Evolutionary conservation across 257 asterid species (phyloP), one percentile per base, ranked within the genome.

Genomic region (Plantago major): DNA sequence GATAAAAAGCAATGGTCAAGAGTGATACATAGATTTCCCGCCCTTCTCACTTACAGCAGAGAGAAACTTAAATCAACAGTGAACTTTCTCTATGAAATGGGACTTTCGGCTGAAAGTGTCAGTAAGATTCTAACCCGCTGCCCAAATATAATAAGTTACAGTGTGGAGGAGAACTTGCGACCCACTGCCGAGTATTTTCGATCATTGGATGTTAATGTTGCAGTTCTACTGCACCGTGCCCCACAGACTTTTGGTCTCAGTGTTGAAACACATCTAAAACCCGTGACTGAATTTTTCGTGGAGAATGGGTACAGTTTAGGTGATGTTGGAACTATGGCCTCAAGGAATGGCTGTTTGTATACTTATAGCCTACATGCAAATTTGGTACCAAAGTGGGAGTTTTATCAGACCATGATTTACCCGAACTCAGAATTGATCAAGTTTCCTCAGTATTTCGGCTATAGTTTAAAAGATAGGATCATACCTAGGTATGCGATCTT

Each of bases 171-270:
- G 55, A 89, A 92, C 71, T 77, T 92, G 62, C 73, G 97, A 17
- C 95, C 96, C 42, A 77, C 91, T 46, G 96, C 88, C 59, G 88
- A 80, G 10, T 92, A 92, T 52, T 92, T 92, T 47, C 72, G 62
- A 42, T 81, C 93, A 2, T 66, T 92, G 82, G 81, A 80, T 58
- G 94, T 86, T 50, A 88, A 92, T 50, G 89, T 86, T 18, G 81
- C 85, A 5, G 48, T 74, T 64, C 79, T 92, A 56, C 79, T 92
- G 14, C 71, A 78, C 52, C 88, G 95, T 60, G 67, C 93, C 5
- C 98, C 97, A 44, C 97, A 86, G 74, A 89, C 99, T 14, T 92
- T 92, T 69, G 99, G 98, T 55, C 95, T 86, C 22, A 89, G 98
- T 67, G 81, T 92, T 3, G 93, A 92, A 73, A 88, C 75, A 17